Evolutionary conservation across 1,139 yeast genomes (phyloP), one percentile per base, ranked within the genome.

Genomic region (Debaryomyces robertsiae): DNA sequence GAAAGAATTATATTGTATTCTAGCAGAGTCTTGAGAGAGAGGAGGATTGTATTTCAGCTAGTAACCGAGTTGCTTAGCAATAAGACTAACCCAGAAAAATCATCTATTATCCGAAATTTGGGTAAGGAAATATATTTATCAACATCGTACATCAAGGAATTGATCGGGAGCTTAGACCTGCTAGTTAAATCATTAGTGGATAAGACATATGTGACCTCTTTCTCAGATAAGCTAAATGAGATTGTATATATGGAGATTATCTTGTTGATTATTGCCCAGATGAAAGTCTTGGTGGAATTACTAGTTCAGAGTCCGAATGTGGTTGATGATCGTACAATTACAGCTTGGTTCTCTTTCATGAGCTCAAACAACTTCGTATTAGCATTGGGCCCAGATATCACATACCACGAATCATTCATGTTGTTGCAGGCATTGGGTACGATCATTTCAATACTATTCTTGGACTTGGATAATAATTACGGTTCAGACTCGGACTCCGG

Each of bases 331-430:
- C 28, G 56, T 44, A 46, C 54, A 1, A 73, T 79, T 1, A 42
- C 57, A 2, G 54, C 63, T 9, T 88, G 95, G 95, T 82, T 84
- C 47, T 53, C 65, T 4, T 60, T 80, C 17, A 69, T 81, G 73
- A 60, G 66, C 11, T 54, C 62, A 4, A 68, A 74, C 2, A 64
- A 65, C 33, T 79, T 71, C 48, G 65, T 75, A 19, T 45, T 61
- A 27, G 42, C 52, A 2, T 47, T 60, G 40, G 61, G 62, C 5
- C 60, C 69, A 9, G 52, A 54, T 30, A 55, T 62, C 6, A 52
- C 61, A 6, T 57, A 64, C 16, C 52, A 52, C 0, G 79, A 73
- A 36, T 48, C 71, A 1, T 65, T 60, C 40, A 54, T 63, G 9
- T 72, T 77, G 28, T 55, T 80, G 9, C 73, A 73, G 44, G 69